Evolutionary conservation across 208 protist genomes (phyloP).

Genomic region (Borovskyia barvae): DNA sequence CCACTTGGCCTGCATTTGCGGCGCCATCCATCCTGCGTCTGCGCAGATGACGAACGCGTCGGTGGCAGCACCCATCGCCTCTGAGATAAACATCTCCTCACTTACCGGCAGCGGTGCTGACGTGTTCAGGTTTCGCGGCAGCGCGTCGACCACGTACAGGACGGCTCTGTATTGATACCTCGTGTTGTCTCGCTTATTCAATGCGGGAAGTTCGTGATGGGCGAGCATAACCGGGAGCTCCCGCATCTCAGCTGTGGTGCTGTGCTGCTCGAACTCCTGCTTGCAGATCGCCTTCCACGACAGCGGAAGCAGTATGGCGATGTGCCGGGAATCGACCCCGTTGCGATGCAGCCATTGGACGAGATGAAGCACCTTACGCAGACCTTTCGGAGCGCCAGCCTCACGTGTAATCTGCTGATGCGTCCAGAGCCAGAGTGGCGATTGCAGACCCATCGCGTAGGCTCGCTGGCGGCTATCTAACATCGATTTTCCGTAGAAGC

Average conservation of each 20-base stretch:
- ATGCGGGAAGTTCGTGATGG: constrained; percentile 74
- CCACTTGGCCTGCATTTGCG: constrained; percentile 53
- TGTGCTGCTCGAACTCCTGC: constrained; percentile 25
- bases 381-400: constrained; percentile 30
- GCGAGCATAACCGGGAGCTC: constrained; percentile 47
- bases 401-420: constrained; percentile 34
- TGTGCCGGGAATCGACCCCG: constrained; percentile 28
- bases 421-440: constrained; percentile 84
- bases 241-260: constrained; percentile 9
- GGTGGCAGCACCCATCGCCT: constrained; percentile 51
- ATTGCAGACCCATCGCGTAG: constrained; percentile 61
- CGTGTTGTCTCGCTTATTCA: constrained; percentile 56
- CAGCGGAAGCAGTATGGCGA: constrained; percentile 72
- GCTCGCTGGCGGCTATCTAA: constrained; percentile 22
- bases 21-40: constrained; percentile 71
- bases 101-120: constrained; percentile 22
- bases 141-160: constrained; percentile 59
- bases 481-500: constrained; percentile 53
- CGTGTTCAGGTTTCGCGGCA: constrained; percentile 18
- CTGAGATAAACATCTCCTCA: constrained; percentile 29
- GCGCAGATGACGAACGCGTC: constrained; percentile 69
- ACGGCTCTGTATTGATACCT: constrained; percentile 66
- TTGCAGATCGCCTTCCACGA: constrained; percentile 46
- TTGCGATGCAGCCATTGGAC: constrained; percentile 68
- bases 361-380: constrained; percentile 54